Conservation (phyloP, 2,329 filamentous ascomycete genomes). For the Fusarium foetens region DNA sequence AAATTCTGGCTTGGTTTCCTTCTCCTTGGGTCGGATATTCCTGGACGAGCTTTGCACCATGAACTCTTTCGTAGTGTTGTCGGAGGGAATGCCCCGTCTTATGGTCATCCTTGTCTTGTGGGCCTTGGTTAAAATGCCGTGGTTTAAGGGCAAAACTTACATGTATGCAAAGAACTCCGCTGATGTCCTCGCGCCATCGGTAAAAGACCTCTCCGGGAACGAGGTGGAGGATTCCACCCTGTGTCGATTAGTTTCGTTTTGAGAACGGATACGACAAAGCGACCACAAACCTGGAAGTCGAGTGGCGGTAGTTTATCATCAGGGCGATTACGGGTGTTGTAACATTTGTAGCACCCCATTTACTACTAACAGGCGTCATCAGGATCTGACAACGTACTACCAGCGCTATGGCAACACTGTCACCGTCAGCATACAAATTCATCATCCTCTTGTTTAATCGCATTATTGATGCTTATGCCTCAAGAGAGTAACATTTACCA, state of each 20-base stretch:
- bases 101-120: no score
- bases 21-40: not conserved
- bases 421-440: no score
- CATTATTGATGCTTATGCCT: not conserved
- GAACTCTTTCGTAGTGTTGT: not conserved
- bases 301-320: not conserved
- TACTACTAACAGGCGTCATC: no score
- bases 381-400: not conserved
- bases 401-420: not conserved
- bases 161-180: not conserved
- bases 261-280: not conserved
- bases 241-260: not conserved
- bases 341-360: not conserved
- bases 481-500: rapidly evolving
- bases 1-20: not conserved
- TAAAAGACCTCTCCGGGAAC: not conserved
- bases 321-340: not conserved
- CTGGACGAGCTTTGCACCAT: not conserved
- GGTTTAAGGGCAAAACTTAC: no score
- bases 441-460: not conserved
- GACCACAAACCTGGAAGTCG: not conserved
- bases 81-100: not conserved
- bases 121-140: no score
- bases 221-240: not conserved
- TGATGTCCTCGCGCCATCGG: not conserved